Conservation (phyloP, 257 asterid species). For the Orobanche coerulescens region DNA sequence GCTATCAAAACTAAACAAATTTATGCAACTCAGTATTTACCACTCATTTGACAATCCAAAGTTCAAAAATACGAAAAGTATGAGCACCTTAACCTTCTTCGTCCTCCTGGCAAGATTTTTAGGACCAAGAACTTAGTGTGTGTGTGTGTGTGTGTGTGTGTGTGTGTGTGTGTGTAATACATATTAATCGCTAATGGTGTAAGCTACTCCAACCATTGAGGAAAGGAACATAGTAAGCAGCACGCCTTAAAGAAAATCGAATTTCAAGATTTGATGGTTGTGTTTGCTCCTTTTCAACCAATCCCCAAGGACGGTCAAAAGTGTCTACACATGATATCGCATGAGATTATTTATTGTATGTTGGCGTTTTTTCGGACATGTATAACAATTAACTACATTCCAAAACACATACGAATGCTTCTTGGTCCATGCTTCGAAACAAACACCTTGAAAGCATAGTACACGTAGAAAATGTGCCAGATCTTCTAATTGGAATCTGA, state of each 20-base stretch:
- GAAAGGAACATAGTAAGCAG: not conserved
- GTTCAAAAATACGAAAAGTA: not conserved
- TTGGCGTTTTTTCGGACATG: not conserved
- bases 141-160: too few relatives aligned
- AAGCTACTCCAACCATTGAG: not conserved
- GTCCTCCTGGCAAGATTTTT: too few relatives aligned
- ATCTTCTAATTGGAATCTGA: not conserved
- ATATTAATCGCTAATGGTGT: not conserved
- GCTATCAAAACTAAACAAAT: not conserved
- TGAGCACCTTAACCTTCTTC: too few relatives aligned
- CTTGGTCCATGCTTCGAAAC: not conserved
- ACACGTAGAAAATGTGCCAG: not conserved
- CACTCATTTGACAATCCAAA: not conserved
- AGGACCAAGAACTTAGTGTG: too few relatives aligned
- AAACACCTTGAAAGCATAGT: constrained; percentile 8
- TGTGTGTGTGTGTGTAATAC: too few relatives aligned
- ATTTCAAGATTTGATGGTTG: too few relatives aligned
- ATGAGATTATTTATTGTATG: not conserved
- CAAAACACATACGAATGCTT: not conserved
- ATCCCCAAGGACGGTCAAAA: too few relatives aligned
- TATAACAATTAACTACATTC: not conserved
- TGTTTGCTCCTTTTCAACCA: too few relatives aligned
- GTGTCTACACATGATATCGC: not conserved
- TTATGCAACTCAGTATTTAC: not conserved
- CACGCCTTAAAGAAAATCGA: too few relatives aligned